A percentile compares a stretch with the other conserved stretches of the same genome.
phyloP scores from a whole-genome alignment of 2,329 filamentous ascomycete species.

The Pyrenochaeta sp. region DNA sequence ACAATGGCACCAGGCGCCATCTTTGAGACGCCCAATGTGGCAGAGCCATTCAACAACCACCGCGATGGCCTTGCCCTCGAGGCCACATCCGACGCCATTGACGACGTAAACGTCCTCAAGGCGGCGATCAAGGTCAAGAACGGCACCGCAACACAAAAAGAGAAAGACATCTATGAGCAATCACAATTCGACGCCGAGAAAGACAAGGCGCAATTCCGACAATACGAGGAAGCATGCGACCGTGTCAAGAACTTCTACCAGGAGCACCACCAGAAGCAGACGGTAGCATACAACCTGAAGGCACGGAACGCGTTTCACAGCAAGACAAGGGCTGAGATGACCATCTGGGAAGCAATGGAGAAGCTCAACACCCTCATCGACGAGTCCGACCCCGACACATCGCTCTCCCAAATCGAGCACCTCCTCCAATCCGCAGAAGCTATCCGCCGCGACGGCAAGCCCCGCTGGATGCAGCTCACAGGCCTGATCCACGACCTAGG shows the following conservation, averaged over 20 bases:
- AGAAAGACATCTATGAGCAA: slow-evolving; percentile 61
- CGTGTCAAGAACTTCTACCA: slow-evolving; percentile 87
- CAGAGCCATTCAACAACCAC: slow-evolving; percentile 57
- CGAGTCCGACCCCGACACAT: slow-evolving; percentile 89
- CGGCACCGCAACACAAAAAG: slow-evolving; percentile 54
- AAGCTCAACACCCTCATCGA: slow-evolving; percentile 91
- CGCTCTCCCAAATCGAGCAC: slow-evolving; percentile 87
- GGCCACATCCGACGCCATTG: slow-evolving; percentile 66
- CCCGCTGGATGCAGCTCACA: slow-evolving; percentile 81
- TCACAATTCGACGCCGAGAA: slow-evolving; percentile 77
- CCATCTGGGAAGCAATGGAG: slow-evolving; percentile 91
- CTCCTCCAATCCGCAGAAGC: slow-evolving; percentile 88
- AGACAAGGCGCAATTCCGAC: slow-evolving; percentile 81
- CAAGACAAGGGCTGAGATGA: slow-evolving; percentile 77
- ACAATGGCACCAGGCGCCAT: slow-evolving; percentile 58
- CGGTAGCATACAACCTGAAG: slow-evolving; percentile 83
- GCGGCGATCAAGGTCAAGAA: slow-evolving; percentile 61
- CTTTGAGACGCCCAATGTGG: slow-evolving; percentile 53
- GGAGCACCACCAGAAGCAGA: slow-evolving; percentile 75
- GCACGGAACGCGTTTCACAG: slow-evolving; percentile 76
- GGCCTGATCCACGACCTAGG: slow-evolving; percentile 82
- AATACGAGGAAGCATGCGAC: slow-evolving; percentile 84
- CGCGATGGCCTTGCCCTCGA: slow-evolving; percentile 67
- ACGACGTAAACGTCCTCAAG: slow-evolving; percentile 68
- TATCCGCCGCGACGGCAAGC: slow-evolving; percentile 84